phyloP scores from a whole-genome alignment of 108 stramenopile species.

The Epipyxis sp. region DNA sequence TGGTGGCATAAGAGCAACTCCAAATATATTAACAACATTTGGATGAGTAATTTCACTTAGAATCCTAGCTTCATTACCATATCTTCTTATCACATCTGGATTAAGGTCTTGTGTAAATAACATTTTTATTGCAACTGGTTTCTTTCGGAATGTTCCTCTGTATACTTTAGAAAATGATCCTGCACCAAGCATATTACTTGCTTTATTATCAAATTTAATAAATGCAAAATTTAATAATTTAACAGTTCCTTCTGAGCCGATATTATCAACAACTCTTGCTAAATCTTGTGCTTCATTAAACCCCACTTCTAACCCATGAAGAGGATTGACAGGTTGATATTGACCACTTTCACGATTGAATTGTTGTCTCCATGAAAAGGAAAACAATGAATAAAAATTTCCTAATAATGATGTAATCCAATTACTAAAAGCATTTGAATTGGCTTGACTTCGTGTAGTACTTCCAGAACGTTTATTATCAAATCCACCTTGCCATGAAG shows the following conservation, averaged over 20 bases:
- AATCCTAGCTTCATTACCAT: slow-evolving; percentile 4
- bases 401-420: no score
- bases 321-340: slow-evolving; percentile 2
- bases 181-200: neutral
- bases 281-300: slow-evolving; percentile 20
- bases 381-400: no score
- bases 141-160: neutral
- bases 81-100: slow-evolving; percentile 23
- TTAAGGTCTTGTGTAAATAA: slow-evolving; percentile 19
- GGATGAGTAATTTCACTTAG: slow-evolving; percentile 19
- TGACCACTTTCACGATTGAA: no score
- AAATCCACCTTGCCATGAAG: slow-evolving; percentile 31
- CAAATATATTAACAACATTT: slow-evolving; percentile 23
- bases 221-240: slow-evolving; percentile 24
- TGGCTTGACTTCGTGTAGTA: no score
- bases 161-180: slow-evolving; percentile 22
- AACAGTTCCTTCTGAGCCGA: slow-evolving; percentile 1
- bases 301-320: slow-evolving; percentile 29
- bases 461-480: no score
- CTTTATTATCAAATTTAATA: neutral
- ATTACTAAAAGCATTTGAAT: no score
- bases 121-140: slow-evolving; percentile 23
- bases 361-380: no score
- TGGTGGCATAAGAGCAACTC: slow-evolving; percentile 17
- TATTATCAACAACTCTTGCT: neutral